A percentile compares a stretch with the other conserved stretches of the same genome.
These are phyloP conservation scores for Botrytis fragariae DNA, from an alignment of 2,329 filamentous ascomycete species.

Conservation along the genomic window DNA sequence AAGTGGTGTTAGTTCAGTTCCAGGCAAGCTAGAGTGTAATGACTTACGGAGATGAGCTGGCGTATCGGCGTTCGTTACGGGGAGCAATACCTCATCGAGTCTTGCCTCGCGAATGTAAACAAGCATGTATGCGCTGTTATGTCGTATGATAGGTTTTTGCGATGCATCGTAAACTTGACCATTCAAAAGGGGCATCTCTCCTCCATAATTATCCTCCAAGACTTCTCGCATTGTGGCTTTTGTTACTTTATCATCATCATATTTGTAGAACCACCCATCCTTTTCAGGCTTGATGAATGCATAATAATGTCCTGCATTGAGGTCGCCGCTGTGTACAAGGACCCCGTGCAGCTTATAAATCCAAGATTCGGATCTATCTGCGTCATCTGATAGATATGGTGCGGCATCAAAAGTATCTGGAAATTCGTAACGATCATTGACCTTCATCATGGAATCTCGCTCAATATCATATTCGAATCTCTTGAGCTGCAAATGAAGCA, in stretches of 20 bases:
- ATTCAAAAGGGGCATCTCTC: constrained; percentile 55
- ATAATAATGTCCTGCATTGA: constrained; percentile 98
- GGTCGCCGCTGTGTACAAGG: constrained; percentile 90
- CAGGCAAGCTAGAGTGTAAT: background rate
- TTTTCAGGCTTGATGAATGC: constrained; percentile 93
- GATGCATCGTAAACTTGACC: constrained; percentile 49
- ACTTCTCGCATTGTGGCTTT: constrained; percentile 88
- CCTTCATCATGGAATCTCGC: constrained; percentile 97
- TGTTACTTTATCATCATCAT: constrained; percentile 97
- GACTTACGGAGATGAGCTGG: constrained; percentile 74
- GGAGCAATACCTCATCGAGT: constrained; percentile 76
- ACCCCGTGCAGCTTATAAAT: constrained; percentile 92
- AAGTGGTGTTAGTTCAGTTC: constrained; percentile 31
- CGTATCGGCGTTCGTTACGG: constrained; percentile 73
- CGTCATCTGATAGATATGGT: constrained; percentile 81
- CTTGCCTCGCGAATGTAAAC: constrained; percentile 91
- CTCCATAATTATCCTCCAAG: constrained; percentile 94
- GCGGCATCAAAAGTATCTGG: constrained; percentile 80
- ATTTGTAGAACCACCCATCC: constrained; percentile 93
- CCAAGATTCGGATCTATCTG: constrained; percentile 86
- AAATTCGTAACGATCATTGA: constrained; percentile 90
- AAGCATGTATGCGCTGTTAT: constrained; percentile 95
- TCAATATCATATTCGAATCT: constrained; percentile 98
- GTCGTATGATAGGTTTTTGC: constrained; percentile 58
- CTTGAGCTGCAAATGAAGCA: constrained; percentile 92